Evolutionary conservation across 805 yeast species (phyloP).

Genomic region (Wickerhamomyces sydowiorum): DNA sequence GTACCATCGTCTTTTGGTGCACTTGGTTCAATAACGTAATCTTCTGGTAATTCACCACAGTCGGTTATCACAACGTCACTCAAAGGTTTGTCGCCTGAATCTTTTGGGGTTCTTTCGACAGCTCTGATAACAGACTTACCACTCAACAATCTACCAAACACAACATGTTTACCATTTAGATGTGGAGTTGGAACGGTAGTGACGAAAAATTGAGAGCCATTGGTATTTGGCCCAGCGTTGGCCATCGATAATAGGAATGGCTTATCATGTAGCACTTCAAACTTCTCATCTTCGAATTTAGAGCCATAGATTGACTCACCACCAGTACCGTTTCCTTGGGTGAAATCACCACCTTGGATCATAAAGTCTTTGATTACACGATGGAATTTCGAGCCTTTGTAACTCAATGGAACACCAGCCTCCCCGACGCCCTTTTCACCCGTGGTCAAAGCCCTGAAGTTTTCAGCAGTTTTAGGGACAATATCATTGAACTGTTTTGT

Average conservation of each 20-base stretch:
- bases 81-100: slow-evolving; percentile 62
- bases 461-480: slow-evolving; percentile 86
- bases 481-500: slow-evolving; percentile 41
- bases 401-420: slow-evolving; percentile 61
- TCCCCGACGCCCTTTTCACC: slow-evolving; percentile 73
- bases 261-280: slow-evolving; percentile 64
- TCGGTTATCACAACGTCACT: slow-evolving; percentile 65
- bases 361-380: slow-evolving; percentile 84
- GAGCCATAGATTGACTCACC: slow-evolving; percentile 83
- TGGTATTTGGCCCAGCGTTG: slow-evolving; percentile 91
- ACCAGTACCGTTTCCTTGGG: slow-evolving; percentile 67
- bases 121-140: slow-evolving; percentile 80
- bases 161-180: slow-evolving; percentile 93
- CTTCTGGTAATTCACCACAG: slow-evolving; percentile 72
- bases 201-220: slow-evolving; percentile 93
- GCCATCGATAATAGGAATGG: slow-evolving; percentile 96
- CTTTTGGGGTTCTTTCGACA: slow-evolving; percentile 68
- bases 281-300: slow-evolving; percentile 88
- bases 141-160: slow-evolving; percentile 80
- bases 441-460: slow-evolving; percentile 82
- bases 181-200: slow-evolving; percentile 94
- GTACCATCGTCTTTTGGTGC: slow-evolving; percentile 62
- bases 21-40: slow-evolving; percentile 41
- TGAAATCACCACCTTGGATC: slow-evolving; percentile 95
- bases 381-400: slow-evolving; percentile 88